Percentiles rank a stretch among this genome's conserved stretches.
phyloP scores from a whole-genome alignment of 352 stramenopile genomes.

The Phytophthora ramorum region DNA sequence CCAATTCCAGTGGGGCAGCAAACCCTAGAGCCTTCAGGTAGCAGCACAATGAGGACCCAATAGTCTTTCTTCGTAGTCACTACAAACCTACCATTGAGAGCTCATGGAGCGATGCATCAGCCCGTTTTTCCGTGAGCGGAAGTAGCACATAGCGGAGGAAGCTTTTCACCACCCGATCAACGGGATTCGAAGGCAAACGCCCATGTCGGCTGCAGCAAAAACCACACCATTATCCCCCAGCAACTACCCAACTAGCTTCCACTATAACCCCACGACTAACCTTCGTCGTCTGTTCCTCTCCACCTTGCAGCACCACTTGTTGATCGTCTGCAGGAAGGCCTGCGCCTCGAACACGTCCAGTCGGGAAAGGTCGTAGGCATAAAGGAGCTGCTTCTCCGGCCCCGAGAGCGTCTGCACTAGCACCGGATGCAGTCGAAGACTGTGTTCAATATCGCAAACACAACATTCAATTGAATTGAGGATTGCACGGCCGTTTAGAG shows the following conservation, averaged over 20 bases:
- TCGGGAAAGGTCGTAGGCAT: constrained; percentile 37
- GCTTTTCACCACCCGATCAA: constrained; percentile 16
- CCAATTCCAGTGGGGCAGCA: not conserved
- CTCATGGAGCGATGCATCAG: constrained; percentile 1
- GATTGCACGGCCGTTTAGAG: not conserved
- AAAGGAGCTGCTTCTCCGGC: constrained; percentile 31
- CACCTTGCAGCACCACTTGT: constrained; percentile 17
- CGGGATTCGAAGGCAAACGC: constrained; percentile 3
- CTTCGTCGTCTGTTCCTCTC: constrained; percentile 7
- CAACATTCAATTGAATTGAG: not conserved
- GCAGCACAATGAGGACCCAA: not conserved
- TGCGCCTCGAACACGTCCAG: constrained; percentile 41
- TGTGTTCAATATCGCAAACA: not conserved
- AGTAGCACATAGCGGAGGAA: constrained; percentile 25
- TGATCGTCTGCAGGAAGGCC: constrained; percentile 25
- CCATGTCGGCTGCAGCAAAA: not conserved
- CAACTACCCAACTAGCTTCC: not conserved
- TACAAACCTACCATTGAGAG: constrained; percentile 17
- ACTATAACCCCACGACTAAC: not conserved
- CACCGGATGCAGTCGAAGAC: constrained; percentile 11
- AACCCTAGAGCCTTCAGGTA: constrained; percentile 16
- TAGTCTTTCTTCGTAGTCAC: not conserved
- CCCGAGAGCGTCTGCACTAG: constrained; percentile 17
- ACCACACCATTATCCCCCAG: constrained; percentile 1
- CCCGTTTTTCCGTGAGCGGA: not conserved